Base-by-base conservation (phyloP, 257 asterid species). In the Fraxinus pennsylvanica region DNA sequence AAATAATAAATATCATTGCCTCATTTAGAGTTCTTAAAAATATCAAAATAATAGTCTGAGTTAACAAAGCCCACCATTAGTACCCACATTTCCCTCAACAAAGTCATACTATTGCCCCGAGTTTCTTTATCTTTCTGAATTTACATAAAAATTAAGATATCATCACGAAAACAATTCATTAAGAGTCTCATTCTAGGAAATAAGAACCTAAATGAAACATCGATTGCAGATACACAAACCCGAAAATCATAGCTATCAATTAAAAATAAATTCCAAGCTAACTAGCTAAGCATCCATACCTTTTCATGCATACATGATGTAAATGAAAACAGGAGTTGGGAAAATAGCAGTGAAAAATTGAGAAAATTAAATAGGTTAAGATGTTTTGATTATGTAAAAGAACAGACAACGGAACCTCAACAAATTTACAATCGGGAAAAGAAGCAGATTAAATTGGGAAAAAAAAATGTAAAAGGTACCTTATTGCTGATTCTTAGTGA, bases 21-120 rank as follows among this genome's bases (percentile, higher is more conserved):
- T 17, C 25, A 19, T 57, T 57, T 6, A 57, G 25, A 57, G 22
- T 52, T 19, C 66, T 57, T 21, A 19, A 57, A 57, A 57, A 57
- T 19, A 57, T n/a, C 25, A 57, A 57, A 57, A 57, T n/a, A 57
- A 6, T 57, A 57, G 52, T 10, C 17, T 43, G 52, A 5, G 52
- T 43, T 43, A 43, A 57, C 29, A 57, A 57, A 57, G 66, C 12
- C 2, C 66, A 57, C 29, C 25, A n/a, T n/a, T 57, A 17, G 25
- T n/a, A 57, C 66, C 66, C 52, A 57, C 66, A 57, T 57, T 52
- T 57, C 66, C n/a, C 66, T 57, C 66, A 57, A 57, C 27, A 57
- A 19, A n/a, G 10, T 57, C 66, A n/a, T n/a, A 57, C 10, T n/a
- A 7, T n/a, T n/a, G 10, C 25, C 66, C 66, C 1, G 10, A 57